Evolutionary conservation across 805 yeast genomes (phyloP).

Genomic region (Schwanniomyces sp.): DNA sequence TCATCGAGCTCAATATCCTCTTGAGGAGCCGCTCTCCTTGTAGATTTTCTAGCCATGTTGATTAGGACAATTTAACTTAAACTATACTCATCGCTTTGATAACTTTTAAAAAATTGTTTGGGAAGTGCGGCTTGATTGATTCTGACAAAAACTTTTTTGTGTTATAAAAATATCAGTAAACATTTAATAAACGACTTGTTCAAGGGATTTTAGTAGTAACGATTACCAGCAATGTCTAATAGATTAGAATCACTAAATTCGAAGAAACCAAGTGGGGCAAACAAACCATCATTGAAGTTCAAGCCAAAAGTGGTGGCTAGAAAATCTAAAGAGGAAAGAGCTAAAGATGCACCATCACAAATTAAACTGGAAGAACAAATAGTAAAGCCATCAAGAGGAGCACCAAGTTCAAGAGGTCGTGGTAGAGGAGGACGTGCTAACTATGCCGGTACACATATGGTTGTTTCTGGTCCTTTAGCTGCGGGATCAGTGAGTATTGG

Average conservation of each 20-base stretch:
- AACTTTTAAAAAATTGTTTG: background rate
- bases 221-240: slow-evolving; percentile 30
- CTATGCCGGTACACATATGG: slow-evolving; percentile 58
- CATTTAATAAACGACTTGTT: background rate
- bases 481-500: slow-evolving; percentile 58
- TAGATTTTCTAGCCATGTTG: slow-evolving; percentile 18
- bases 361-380: slow-evolving; percentile 36
- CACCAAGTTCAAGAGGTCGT: slow-evolving; percentile 33
- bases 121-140: slow-evolving; percentile 4
- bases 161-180: background rate
- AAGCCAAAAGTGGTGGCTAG: slow-evolving; percentile 87
- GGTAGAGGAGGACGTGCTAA: slow-evolving; percentile 34
- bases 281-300: slow-evolving; percentile 65
- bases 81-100: slow-evolving; percentile 1
- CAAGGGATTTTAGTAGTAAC: background rate
- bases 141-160: slow-evolving; percentile 1
- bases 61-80: background rate
- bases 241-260: slow-evolving; percentile 42
- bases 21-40: slow-evolving; percentile 10
- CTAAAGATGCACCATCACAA: slow-evolving; percentile 61
- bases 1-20: slow-evolving; percentile 53
- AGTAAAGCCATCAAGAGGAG: slow-evolving; percentile 23
- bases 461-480: slow-evolving; percentile 73
- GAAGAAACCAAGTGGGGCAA: slow-evolving; percentile 20
- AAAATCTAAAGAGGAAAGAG: slow-evolving; percentile 81